phyloP scores from a whole-genome alignment of 2,329 filamentous ascomycete species.

The Pezicula neosporulosa region DNA sequence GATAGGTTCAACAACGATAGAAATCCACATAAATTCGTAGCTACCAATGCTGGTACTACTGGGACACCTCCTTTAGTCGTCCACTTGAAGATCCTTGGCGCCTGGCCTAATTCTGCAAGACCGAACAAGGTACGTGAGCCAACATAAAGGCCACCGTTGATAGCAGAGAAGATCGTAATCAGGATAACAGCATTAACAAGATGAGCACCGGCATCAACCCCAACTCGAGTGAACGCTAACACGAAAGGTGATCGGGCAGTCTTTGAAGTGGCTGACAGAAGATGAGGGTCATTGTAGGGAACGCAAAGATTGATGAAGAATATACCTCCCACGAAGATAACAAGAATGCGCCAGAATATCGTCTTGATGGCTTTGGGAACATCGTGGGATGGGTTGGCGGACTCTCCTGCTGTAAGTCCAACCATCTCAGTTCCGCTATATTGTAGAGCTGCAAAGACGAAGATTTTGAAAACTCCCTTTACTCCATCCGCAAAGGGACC shows the following conservation, averaged over 20 bases:
- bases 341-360: slow-evolving; percentile 54
- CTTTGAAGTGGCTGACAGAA: slow-evolving; percentile 37
- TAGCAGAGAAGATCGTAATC: slow-evolving; percentile 60
- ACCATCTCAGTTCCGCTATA: slow-evolving; percentile 51
- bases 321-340: slow-evolving; percentile 61
- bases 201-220: slow-evolving; percentile 59
- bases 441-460: slow-evolving; percentile 53
- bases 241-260: slow-evolving; percentile 45
- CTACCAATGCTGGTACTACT: slow-evolving; percentile 7
- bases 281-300: slow-evolving; percentile 57
- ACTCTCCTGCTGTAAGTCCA: slow-evolving; percentile 60
- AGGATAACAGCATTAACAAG: slow-evolving; percentile 67
- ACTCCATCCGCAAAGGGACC: slow-evolving; percentile 50
- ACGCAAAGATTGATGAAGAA: slow-evolving; percentile 57
- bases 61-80: slow-evolving; percentile 55
- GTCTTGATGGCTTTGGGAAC: slow-evolving; percentile 60
- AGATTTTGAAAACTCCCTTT: slow-evolving; percentile 44
- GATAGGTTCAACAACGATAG: too few species aligned
- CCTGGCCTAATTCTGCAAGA: slow-evolving; percentile 62
- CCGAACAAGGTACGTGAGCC: slow-evolving; percentile 67
- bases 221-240: slow-evolving; percentile 60
- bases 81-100: slow-evolving; percentile 54
- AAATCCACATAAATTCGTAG: too few species aligned
- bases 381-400: slow-evolving; percentile 59
- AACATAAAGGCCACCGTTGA: slow-evolving; percentile 57